Evolutionary conservation across 1,284 basidiomycete genomes (phyloP).

Genomic region (Pseudozyma hubeiensis): DNA sequence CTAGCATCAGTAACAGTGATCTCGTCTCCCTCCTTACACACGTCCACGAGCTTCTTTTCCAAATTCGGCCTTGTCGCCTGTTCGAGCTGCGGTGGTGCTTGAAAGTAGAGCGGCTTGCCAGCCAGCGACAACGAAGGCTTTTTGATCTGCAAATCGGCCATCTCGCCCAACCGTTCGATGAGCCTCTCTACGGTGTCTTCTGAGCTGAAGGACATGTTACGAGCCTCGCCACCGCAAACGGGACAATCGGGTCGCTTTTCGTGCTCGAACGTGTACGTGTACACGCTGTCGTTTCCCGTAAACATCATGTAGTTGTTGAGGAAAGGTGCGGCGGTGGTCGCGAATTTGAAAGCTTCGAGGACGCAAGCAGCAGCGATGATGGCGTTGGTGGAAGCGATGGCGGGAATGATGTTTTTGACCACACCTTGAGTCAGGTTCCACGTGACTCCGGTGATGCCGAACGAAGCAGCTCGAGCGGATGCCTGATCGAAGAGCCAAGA

Average conservation of each 20-base stretch:
- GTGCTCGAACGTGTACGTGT: conserved; percentile 97
- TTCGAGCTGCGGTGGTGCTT: conserved; percentile 89
- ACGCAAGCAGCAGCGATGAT: conserved; percentile 83
- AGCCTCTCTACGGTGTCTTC: conserved; percentile 44
- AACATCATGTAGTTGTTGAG: conserved; percentile 95
- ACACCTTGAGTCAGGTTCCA: conserved; percentile 98
- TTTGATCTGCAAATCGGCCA: conserved; percentile 64
- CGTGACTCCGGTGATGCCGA: conserved; percentile 96
- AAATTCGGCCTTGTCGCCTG: conserved; percentile 88
- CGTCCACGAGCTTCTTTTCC: conserved; percentile 82
- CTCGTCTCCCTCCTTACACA: conserved; percentile 80
- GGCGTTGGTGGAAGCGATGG: conserved; percentile 70
- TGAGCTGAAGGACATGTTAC: conserved; percentile 26
- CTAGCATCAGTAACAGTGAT: conserved; percentile 87
- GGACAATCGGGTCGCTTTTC: conserved; percentile 93
- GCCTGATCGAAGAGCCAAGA: conserved; percentile 90
- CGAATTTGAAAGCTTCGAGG: conserved; percentile 99
- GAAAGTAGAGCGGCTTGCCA: conserved; percentile 84
- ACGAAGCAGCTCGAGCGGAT: conserved; percentile 79
- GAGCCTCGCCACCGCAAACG: conserved; percentile 88
- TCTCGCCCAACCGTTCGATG: conserved; percentile 54
- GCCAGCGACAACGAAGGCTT: conserved; percentile 42
- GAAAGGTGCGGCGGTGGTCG: conserved; percentile 90
- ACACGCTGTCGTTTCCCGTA: conserved; percentile 92
- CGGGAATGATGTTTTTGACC: conserved; percentile 99